Base-by-base conservation (phyloP, 2,329 filamentous ascomycete genomes). In the Thielaviopsis punctulata region DNA sequence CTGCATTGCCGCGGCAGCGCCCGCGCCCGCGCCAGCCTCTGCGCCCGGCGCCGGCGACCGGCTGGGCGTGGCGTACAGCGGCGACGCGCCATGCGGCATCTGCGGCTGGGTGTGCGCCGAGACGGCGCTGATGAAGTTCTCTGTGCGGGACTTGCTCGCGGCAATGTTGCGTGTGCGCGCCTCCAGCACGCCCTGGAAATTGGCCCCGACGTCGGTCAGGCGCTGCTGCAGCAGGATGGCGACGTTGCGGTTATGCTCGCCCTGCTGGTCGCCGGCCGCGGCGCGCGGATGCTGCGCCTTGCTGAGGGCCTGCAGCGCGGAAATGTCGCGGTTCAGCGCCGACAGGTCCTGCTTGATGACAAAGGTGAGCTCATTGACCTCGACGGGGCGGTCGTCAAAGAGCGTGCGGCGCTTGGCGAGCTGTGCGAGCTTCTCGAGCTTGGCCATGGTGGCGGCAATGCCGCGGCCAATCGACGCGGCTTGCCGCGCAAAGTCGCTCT, bases 331-430 rank as follows among this genome's bases (percentile, higher is more conserved):
- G 67, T 95, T 96, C 21, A 79, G 65, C 9, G 72, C 80, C 1
- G 87, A 86, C 50, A 96, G 77, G 62, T 96, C 90, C 72, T 96
- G 90, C 70, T 96, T 96, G 73, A 96, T 95, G 63, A 96, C 85
- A 62, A 89, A 95, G 7, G 89, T 95, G 65, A 95, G 79, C 67
- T 96, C 88, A 65, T 92, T 92, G 65, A 96, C 95, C 68, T 98
- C 92, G 52, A 95, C 86, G 0, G 92, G 88, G 64, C 86, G 80
- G 69, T 98, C 92, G 66, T 98, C 92, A 65, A 98, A 98, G 44
- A 98, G 80, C 9, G 92, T 95, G 68, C 95, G 93, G 62, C 90
- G 81, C 66, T 88, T 90, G n/a, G 92, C 92, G 63, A 98, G 81
- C 66, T 95, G 86, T 56, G 89, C 90, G 58, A 98, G 71, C 66